Conservation (phyloP, 1,139 yeast species). For the Meyerozyma elateridarum region DNA sequence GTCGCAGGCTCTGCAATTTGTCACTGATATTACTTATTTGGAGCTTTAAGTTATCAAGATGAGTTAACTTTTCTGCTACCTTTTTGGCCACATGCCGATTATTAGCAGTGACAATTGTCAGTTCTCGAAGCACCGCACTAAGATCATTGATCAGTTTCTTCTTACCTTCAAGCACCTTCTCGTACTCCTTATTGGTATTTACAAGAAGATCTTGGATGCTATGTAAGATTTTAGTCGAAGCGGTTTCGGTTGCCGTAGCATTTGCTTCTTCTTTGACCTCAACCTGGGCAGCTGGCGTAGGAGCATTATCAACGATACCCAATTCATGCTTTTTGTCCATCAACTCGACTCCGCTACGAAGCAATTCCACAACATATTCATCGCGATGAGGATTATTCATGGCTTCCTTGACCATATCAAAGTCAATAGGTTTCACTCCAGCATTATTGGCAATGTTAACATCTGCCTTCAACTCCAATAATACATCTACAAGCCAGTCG, state of each 20-base stretch:
- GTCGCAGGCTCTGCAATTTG: constrained; percentile 26
- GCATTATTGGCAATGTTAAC: constrained; percentile 72
- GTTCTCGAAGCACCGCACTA: constrained; percentile 37
- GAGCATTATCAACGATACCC: background rate
- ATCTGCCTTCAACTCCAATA: constrained; percentile 85
- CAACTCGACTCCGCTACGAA: constrained; percentile 3
- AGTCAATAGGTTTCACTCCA: constrained; percentile 82
- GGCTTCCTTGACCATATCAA: constrained; percentile 64
- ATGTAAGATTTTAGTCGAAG: constrained; percentile 33
- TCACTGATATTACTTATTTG: constrained; percentile 42
- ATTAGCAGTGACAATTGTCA: constrained; percentile 43
- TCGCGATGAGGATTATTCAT: constrained; percentile 35
- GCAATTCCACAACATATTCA: constrained; percentile 11
- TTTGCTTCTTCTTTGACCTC: too few species aligned
- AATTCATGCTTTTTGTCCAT: constrained; percentile 6
- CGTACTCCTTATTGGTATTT: constrained; percentile 39
- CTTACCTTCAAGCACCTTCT: constrained; percentile 33
- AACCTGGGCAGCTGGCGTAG: too few species aligned
- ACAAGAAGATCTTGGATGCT: constrained; percentile 39
- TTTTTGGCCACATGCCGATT: constrained; percentile 37
- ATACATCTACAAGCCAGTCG: constrained; percentile 71
- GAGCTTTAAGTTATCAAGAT: constrained; percentile 39
- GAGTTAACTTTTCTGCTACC: constrained; percentile 33
- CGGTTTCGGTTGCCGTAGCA: background rate
- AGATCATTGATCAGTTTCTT: constrained; percentile 33